Base-by-base conservation (phyloP, 2,329 filamentous ascomycete species). In the Cladophialophora chaetospira region DNA sequence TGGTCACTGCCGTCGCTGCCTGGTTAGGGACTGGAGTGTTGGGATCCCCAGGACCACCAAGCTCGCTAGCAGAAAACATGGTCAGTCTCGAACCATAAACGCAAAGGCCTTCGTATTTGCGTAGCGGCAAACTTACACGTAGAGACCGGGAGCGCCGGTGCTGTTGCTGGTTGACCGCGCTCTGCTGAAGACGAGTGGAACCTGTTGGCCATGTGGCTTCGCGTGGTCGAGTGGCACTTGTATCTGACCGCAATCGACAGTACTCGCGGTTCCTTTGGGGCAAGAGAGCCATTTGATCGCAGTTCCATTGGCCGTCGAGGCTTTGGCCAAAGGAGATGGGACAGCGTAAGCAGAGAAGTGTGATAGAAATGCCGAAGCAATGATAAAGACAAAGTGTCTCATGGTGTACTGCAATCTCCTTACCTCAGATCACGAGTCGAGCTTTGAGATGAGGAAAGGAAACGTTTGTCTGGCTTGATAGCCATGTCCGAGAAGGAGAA, bases 11-110 rank as follows among this genome's bases (percentile, higher is more conserved):
- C 15, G 49, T 31, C 5, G n/a, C 17, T 13, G 21, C 33, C 10
- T n/a, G 21, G 9, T 19, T 28, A 5, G 36, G 36, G 8, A 17
- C 3, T 10, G 17, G 3, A 17, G n/a, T 42, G 36, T 42, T 42
- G 10, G 70, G 69, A 5, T 68, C 71, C 3, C 70, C 71, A 51
- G 70, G 71, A 6, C 70, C 71, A 6, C 70, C 71, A 46, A 67
- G 66, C 40, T 72, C 72, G 26, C 70, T 59, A 35, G 31, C 31
- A n/a, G 11, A 13, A 10, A 35, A 10, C 9, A 35, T n/a, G n/a
- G n/a, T n/a, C n/a, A n/a, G n/a, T n/a, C n/a, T n/a, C n/a, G n/a
- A n/a, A n/a, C n/a, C n/a, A n/a, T n/a, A n/a, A n/a, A n/a, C n/a
- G n/a, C n/a, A n/a, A n/a, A n/a, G n/a, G n/a, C n/a, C n/a, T n/a